A percentile compares a stretch with the other conserved stretches of the same genome.
Conservation (phyloP, 2,329 filamentous ascomycete genomes). For the Zasmidium citrigriseum region DNA sequence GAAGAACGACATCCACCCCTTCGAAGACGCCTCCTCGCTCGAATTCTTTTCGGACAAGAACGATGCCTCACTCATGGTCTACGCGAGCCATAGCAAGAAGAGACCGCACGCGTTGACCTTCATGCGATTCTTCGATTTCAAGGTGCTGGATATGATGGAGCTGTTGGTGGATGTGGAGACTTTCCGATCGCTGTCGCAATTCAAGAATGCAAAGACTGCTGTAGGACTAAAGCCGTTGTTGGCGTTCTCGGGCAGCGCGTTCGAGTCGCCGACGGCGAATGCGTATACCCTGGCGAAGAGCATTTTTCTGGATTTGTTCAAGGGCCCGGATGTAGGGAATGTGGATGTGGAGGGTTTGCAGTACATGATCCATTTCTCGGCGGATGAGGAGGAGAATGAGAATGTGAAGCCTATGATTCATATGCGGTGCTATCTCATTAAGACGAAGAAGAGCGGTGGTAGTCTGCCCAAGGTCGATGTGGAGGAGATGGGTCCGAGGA, state of each 20-base stretch:
- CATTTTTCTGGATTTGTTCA: conserved; percentile 88
- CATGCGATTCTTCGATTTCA: conserved; percentile 78
- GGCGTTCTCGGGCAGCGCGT: conserved; percentile 84
- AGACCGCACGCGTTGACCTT: conserved; percentile 88
- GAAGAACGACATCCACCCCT: conserved; percentile 94
- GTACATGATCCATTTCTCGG: conserved; percentile 81
- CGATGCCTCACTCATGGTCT: conserved; percentile 82
- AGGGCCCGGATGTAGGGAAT: conserved; percentile 74
- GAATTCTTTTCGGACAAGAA: conserved; percentile 98
- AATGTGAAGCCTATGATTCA: conserved; percentile 52
- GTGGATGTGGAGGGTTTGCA: conserved; percentile 95
- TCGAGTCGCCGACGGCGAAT: conserved; percentile 77
- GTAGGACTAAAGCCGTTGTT: conserved; percentile 87
- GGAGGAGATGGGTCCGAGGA: conserved; percentile 91
- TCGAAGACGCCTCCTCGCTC: conserved; percentile 82
- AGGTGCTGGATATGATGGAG: conserved; percentile 94
- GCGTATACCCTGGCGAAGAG: conserved; percentile 85
- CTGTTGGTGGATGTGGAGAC: conserved; percentile 75
- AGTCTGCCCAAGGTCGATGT: conserved; percentile 89
- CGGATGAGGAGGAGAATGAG: conserved; percentile 57
- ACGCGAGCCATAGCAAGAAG: conserved; percentile 88
- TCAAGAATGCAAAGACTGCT: conserved; percentile 65
- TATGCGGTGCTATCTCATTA: conserved; percentile 80
- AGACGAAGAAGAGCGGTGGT: conserved; percentile 76
- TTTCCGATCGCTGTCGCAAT: conserved; percentile 70